Percentiles rank a stretch among this genome's conserved stretches.
Conservation (phyloP, 2,329 filamentous ascomycete genomes). For the Clarireedia monteithiana region DNA sequence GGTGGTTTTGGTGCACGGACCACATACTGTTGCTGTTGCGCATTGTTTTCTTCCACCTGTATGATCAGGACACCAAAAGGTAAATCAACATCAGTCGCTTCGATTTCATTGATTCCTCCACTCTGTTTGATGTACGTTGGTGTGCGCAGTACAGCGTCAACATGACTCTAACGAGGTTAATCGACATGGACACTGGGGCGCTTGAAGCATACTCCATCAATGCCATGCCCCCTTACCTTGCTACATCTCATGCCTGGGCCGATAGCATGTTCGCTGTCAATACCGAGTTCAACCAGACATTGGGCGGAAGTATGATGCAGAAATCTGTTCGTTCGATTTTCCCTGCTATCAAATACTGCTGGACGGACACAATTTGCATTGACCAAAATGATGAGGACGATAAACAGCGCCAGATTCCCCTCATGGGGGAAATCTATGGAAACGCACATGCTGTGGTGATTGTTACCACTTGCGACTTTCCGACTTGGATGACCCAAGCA, state of each 20-base stretch:
- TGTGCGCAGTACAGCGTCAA: neutral
- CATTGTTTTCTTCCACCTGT: too few species aligned
- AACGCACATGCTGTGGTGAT: conserved; percentile 4
- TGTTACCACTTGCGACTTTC: conserved; percentile 3
- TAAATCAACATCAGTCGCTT: too few species aligned
- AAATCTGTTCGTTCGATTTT: neutral
- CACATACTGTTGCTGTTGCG: too few species aligned
- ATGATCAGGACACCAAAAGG: too few species aligned
- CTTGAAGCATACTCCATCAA: conserved; percentile 1
- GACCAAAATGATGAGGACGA: conserved; percentile 11
- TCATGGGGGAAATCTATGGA: conserved; percentile 13
- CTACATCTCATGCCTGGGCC: conserved; percentile 6
- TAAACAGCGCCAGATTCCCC: conserved; percentile 9
- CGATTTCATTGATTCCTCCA: too few species aligned
- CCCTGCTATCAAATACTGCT: conserved; percentile 5
- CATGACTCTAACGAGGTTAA: neutral
- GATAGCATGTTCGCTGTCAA: conserved; percentile 4
- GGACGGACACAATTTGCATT: conserved; percentile 14
- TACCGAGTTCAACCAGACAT: neutral
- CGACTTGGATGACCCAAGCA: neutral
- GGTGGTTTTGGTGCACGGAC: too few species aligned
- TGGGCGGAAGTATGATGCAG: conserved; percentile 5
- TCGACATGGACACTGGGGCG: neutral
- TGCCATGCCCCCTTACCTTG: conserved; percentile 8
- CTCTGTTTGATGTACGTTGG: too few species aligned